These are phyloP conservation scores for Cyberlindnera samutprakarnensis DNA, from an alignment of 805 yeast species.

Conservation along the genomic window DNA sequence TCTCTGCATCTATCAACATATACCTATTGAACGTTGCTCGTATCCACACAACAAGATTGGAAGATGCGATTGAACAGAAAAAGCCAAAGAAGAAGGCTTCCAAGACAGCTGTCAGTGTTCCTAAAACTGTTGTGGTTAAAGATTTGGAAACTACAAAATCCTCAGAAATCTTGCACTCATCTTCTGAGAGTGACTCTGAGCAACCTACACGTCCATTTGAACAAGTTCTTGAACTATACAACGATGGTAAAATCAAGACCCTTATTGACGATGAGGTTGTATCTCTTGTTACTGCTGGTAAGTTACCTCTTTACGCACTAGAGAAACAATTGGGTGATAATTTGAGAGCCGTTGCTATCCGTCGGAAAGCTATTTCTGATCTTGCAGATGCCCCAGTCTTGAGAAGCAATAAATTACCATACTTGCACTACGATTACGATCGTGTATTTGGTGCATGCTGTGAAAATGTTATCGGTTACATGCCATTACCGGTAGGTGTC, in stretches of 20 bases:
- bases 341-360: slow-evolving; percentile 86
- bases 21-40: slow-evolving; percentile 85
- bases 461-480: slow-evolving; percentile 94
- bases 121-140: slow-evolving; percentile 5
- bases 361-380: slow-evolving; percentile 87
- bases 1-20: slow-evolving; percentile 74
- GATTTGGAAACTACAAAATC: slow-evolving; percentile 15
- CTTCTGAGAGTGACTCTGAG: slow-evolving; percentile 30
- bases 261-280: slow-evolving; percentile 71
- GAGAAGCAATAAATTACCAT: slow-evolving; percentile 68
- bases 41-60: slow-evolving; percentile 40
- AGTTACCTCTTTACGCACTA: slow-evolving; percentile 85
- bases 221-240: slow-evolving; percentile 52
- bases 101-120: slow-evolving; percentile 28
- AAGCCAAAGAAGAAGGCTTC: slow-evolving; percentile 20
- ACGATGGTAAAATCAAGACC: slow-evolving; percentile 62
- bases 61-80: slow-evolving; percentile 15
- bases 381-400: slow-evolving; percentile 78
- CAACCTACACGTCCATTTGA: slow-evolving; percentile 46
- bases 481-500: slow-evolving; percentile 96
- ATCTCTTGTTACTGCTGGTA: slow-evolving; percentile 61
- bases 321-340: slow-evolving; percentile 88
- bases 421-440: slow-evolving; percentile 78
- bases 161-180: slow-evolving; percentile 23
- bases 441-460: slow-evolving; percentile 98